Conservation (phyloP, 345 rosid genomes). For the Leavenworthia alabamica region DNA sequence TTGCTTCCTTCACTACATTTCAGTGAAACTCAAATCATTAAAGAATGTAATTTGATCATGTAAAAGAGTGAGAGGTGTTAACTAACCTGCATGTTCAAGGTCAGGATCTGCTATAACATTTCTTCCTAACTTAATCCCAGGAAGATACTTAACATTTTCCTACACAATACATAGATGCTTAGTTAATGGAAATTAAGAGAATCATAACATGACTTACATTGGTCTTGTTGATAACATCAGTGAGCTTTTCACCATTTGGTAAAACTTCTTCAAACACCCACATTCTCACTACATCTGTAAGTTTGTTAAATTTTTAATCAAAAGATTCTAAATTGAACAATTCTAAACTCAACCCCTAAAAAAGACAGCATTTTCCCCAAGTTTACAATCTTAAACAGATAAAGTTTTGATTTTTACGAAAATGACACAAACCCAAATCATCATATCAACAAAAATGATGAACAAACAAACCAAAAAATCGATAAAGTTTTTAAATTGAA, state of each 20-base stretch:
- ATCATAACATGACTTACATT: conserved; percentile 45
- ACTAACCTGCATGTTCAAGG: conserved; percentile 74
- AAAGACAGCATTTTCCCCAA: background rate
- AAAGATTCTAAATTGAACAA: background rate
- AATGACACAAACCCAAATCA: background rate
- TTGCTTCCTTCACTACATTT: conserved; percentile 74
- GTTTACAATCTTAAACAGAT: background rate
- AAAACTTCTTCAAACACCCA: conserved; percentile 93
- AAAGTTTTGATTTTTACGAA: background rate
- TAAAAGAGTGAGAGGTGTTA: background rate
- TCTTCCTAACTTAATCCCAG: conserved; percentile 81
- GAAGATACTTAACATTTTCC: conserved; percentile 91
- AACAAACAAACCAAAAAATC: background rate
- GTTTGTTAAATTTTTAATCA: background rate
- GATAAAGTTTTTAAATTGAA: background rate
- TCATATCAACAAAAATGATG: background rate
- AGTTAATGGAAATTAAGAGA: background rate
- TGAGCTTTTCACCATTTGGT: conserved; percentile 84
- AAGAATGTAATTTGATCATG: background rate
- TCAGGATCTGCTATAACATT: conserved; percentile 85
- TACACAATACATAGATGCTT: conserved; percentile 6
- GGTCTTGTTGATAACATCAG: conserved; percentile 72
- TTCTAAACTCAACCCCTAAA: background rate
- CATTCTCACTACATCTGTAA: conserved; percentile 95
- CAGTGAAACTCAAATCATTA: background rate